Percentiles rank a stretch among this genome's conserved stretches.
Conservation (phyloP, 2,329 filamentous ascomycete species). For the Aspergillus ruber region DNA sequence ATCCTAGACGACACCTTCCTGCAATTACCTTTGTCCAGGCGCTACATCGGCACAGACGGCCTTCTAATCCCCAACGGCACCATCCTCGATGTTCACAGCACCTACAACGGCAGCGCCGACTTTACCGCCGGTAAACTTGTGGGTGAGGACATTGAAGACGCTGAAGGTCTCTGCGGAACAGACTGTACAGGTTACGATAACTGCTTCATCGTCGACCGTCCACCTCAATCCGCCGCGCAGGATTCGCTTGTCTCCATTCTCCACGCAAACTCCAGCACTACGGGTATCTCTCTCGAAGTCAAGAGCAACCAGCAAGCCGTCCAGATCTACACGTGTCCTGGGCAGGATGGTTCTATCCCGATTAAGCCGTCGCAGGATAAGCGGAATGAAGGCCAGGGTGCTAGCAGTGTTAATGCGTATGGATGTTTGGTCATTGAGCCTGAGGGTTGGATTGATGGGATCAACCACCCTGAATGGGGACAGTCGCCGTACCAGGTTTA, state of each 20-base stretch:
- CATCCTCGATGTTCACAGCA: constrained; percentile 70
- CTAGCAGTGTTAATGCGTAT: constrained; percentile 53
- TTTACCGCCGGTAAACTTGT: constrained; percentile 77
- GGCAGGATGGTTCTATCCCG: constrained; percentile 59
- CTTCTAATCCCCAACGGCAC: constrained; percentile 71
- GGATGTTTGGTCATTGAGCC: constrained; percentile 88
- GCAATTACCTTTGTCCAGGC: constrained; percentile 40
- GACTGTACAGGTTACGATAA: constrained; percentile 80
- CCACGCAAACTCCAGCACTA: constrained; percentile 59
- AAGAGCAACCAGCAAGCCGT: constrained; percentile 79
- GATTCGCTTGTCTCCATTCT: constrained; percentile 46
- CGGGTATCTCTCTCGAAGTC: constrained; percentile 76
- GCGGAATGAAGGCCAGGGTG: constrained; percentile 47
- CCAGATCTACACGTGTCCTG: constrained; percentile 80
- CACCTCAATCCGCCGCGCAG: constrained; percentile 24
- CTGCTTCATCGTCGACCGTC: constrained; percentile 43
- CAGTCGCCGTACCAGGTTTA: constrained; percentile 45
- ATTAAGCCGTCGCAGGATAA: constrained; percentile 38
- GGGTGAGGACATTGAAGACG: constrained; percentile 59
- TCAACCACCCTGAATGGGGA: constrained; percentile 87
- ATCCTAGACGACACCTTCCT: constrained; percentile 40
- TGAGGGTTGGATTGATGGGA: constrained; percentile 87
- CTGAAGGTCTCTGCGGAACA: constrained; percentile 68
- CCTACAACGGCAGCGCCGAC: constrained; percentile 43
- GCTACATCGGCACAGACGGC: constrained; percentile 45